Conservation (phyloP, 1,284 basidiomycete genomes). For the Trichosporon asahii region DNA sequence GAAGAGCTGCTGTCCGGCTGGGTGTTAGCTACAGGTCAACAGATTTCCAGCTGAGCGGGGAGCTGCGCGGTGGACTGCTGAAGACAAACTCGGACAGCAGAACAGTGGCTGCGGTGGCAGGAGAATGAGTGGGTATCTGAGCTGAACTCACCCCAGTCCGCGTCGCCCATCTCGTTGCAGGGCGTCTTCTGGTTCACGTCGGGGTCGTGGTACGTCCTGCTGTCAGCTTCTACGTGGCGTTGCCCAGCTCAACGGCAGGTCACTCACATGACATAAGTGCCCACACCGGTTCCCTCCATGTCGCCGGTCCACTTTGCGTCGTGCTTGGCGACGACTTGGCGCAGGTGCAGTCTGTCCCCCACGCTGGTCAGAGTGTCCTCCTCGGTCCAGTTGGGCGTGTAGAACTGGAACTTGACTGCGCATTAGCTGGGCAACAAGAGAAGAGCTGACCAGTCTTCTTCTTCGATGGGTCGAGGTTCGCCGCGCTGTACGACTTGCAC, state of each 20-base stretch:
- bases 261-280: not conserved
- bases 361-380: not conserved
- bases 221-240: not conserved
- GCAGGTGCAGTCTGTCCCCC: not conserved
- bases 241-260: not conserved
- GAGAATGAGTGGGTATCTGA: not conserved
- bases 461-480: not conserved
- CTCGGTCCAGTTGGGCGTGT: conserved; percentile 2
- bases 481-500: not conserved
- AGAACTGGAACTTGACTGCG: conserved; percentile 10
- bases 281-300: not conserved
- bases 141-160: not conserved
- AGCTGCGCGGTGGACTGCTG: no score
- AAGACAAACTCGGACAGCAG: not conserved
- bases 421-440: not conserved
- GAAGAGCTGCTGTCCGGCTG: conserved; percentile 7
- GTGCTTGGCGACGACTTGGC: not conserved
- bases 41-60: no score
- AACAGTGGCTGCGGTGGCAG: not conserved
- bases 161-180: not conserved
- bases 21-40: not conserved
- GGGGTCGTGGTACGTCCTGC: not conserved
- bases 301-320: conserved; percentile 1
- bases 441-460: not conserved
- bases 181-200: not conserved